phyloP scores from a whole-genome alignment of 2,329 filamentous ascomycete genomes.

The Chrysoporthe cubensis region DNA sequence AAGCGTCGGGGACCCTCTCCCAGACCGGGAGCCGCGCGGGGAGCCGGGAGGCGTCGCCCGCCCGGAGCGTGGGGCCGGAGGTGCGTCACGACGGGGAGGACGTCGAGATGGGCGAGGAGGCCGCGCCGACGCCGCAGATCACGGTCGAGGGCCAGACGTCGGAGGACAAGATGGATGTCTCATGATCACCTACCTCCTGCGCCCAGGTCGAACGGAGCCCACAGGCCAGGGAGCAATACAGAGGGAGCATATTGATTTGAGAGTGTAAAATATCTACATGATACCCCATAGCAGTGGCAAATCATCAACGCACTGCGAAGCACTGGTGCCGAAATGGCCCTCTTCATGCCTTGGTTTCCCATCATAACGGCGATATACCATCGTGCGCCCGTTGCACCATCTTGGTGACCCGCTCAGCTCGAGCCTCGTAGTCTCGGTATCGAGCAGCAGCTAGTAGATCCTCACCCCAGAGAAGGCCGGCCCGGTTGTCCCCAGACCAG shows the following conservation, averaged over 20 bases:
- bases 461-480: neutral
- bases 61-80: slow-evolving; percentile 34
- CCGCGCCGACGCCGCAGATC: slow-evolving; percentile 53
- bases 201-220: too few species aligned
- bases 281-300: slow-evolving; percentile 24
- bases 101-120: slow-evolving; percentile 61
- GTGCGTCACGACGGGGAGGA: slow-evolving; percentile 52
- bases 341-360: neutral
- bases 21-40: slow-evolving; percentile 44
- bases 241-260: neutral
- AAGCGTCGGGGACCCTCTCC: slow-evolving; percentile 40
- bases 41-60: slow-evolving; percentile 44
- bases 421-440: too few species aligned
- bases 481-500: neutral
- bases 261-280: slow-evolving; percentile 17
- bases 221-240: neutral
- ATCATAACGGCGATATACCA: neutral
- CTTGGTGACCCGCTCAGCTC: too few species aligned
- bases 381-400: neutral
- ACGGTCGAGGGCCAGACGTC: slow-evolving; percentile 53
- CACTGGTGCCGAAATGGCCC: neutral
- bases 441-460: too few species aligned
- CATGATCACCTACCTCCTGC: slow-evolving; percentile 30
- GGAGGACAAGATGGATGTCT: slow-evolving; percentile 71
- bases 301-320: neutral